Evolutionary conservation across 1,139 yeast genomes (phyloP).

Genomic region (Geotrichum candidum): DNA sequence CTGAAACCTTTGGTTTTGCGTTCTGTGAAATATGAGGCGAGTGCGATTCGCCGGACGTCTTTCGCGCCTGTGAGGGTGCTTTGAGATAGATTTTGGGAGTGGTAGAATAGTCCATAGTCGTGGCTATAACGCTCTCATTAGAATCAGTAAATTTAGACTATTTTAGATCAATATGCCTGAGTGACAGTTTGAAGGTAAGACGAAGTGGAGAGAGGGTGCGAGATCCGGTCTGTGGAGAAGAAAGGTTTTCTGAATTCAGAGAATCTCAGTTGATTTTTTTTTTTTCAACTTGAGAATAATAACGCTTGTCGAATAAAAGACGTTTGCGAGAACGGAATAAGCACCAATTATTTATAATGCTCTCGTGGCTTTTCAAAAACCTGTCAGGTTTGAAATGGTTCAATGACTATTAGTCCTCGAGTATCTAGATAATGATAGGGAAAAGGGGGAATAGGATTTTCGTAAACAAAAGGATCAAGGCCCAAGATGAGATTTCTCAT

Average conservation of each 20-base stretch:
- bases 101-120: constrained; percentile 8
- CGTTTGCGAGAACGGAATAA: background rate
- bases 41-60: constrained; percentile 1
- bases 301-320: background rate
- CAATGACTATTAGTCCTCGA: background rate
- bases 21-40: constrained; percentile 2
- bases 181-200: background rate
- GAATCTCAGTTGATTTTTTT: constrained; percentile 7
- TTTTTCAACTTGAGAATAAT: background rate
- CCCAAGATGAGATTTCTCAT: background rate
- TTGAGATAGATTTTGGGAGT: constrained; percentile 13
- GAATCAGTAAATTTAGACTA: background rate
- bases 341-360: background rate
- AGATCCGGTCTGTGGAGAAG: background rate
- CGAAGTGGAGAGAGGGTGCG: background rate
- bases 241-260: background rate
- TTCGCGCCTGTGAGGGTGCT: constrained; percentile 6
- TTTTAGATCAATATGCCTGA: background rate
- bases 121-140: background rate
- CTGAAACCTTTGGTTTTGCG: constrained; percentile 8
- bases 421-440: background rate
- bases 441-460: background rate
- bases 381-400: background rate
- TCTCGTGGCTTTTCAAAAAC: background rate
- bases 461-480: background rate